phyloP scores from a whole-genome alignment of 345 rosid genomes.

The Raphanus raphanistrum region DNA sequence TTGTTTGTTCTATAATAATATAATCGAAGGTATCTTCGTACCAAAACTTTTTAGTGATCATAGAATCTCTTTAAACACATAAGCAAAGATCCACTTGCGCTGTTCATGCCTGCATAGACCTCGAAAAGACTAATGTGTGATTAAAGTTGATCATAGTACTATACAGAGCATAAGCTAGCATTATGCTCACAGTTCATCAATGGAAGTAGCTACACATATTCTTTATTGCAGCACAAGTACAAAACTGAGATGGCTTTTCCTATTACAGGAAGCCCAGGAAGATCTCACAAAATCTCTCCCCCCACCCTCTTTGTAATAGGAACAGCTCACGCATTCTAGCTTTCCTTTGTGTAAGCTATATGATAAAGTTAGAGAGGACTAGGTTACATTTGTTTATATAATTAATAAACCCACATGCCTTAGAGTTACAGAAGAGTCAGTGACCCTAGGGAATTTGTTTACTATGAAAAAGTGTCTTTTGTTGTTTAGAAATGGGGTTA shows the following conservation, averaged over 20 bases:
- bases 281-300: conserved; percentile 30
- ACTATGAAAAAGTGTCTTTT: conserved; percentile 34
- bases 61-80: conserved; percentile 33
- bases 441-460: conserved; percentile 38
- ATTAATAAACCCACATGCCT: conserved; percentile 29
- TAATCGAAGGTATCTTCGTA: conserved; percentile 28
- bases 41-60: conserved; percentile 6
- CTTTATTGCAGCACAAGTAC: conserved; percentile 21
- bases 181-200: conserved; percentile 32
- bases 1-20: not conserved
- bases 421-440: conserved; percentile 39
- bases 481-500: conserved; percentile 29
- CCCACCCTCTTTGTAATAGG: conserved; percentile 34
- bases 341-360: conserved; percentile 19
- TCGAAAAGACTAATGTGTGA: conserved; percentile 22
- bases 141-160: conserved; percentile 34
- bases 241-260: conserved; percentile 25
- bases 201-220: conserved; percentile 29
- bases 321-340: conserved; percentile 31
- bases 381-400: conserved; percentile 27
- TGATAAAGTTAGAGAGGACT: conserved; percentile 31
- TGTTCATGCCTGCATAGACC: conserved; percentile 16
- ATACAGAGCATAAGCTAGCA: conserved; percentile 38
- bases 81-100: conserved; percentile 31
- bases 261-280: conserved; percentile 35